Evolutionary conservation across 306 rosid species (phyloP), one percentile per base, ranked within the genome.

Genomic region (Calophaca sinica): DNA sequence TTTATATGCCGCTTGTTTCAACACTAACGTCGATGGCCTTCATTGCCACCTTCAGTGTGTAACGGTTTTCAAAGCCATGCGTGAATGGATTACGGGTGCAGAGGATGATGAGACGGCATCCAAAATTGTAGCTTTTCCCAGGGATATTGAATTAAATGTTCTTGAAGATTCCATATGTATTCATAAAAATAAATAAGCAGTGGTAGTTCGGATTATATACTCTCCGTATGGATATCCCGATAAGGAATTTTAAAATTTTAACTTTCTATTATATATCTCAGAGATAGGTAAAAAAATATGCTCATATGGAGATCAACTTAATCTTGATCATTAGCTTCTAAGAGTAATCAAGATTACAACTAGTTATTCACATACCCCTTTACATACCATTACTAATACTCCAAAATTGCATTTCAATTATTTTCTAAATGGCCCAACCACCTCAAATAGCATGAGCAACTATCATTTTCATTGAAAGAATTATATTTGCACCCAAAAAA

Each of bases 1-100:
- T 54, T 4, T 79, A 61, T 58, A 14, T 77, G 78, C 71, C 88
- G 35, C 5, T 79, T 73, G 44, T 77, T 28, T 76, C 89, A 62
- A 66, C 73, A 4, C 15, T 73, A 29, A 44, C 63, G 15, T 78
- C 86, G 3, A 45, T 83, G 75, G 82, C 35, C 65, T 73, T 86
- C 61, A 31, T 83, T 14, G 82, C 82, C 81, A 85, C 83, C 50
- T 71, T 83, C 72, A 73, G 65, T 50, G 31, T 82, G 67, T 86
- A 60, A 78, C 77, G 58, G 2, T 12, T 51, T 77, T 9, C 46
- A 54, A 14, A 26, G 62, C 13, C 31, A 64, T 58, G 6, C 15
- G 13, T 26, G 3, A 14, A 13, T 9, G 26, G 52, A 63, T 61
- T n/a, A 13, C 6, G 35, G 67, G 5, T 46, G 65, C 53, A 15